Conservation (phyloP, 2,329 filamentous ascomycete species). For the Cryoendolithus antarcticus region DNA sequence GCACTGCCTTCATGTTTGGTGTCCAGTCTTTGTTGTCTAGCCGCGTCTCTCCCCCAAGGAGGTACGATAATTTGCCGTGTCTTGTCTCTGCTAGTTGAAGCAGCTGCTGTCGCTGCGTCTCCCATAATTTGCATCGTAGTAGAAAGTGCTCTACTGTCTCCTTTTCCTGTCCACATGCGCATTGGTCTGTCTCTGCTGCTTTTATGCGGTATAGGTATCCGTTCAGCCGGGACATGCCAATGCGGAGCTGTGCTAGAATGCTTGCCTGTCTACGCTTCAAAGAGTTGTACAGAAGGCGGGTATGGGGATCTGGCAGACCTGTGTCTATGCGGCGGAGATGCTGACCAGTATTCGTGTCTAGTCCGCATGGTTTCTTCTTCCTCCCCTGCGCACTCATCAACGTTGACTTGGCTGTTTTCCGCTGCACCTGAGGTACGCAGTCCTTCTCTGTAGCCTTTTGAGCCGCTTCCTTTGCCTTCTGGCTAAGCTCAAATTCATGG, state of each 20-base stretch:
- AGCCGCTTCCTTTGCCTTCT: not conserved
- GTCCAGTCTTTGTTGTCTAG: slow-evolving; percentile 1
- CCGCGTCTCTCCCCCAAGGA: slow-evolving; percentile 1
- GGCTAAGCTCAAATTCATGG: not conserved
- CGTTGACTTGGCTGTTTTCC: not conserved
- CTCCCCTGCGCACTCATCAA: not conserved
- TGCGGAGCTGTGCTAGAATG: not conserved
- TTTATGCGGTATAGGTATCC: slow-evolving; percentile 2
- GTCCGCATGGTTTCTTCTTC: not conserved
- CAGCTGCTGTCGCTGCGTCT: not conserved
- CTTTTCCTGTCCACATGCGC: slow-evolving; percentile 1
- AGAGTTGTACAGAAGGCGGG: slow-evolving; percentile 1
- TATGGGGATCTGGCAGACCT: slow-evolving; percentile 1
- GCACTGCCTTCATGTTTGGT: slow-evolving; percentile 3
- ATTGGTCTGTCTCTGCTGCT: slow-evolving; percentile 1
- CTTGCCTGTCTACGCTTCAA: not conserved
- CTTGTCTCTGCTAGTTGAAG: not conserved
- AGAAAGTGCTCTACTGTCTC: slow-evolving; percentile 2
- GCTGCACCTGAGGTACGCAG: too few species aligned
- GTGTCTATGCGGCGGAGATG: slow-evolving; percentile 1
- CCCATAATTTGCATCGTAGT: not conserved
- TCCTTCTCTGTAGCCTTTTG: slow-evolving; percentile 2
- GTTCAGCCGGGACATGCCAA: slow-evolving; percentile 2
- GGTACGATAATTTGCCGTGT: not conserved
- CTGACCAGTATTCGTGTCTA: not conserved